Base-by-base conservation (phyloP, 176 grass and related monocot species). In the Chrysopogon serrulatus region DNA sequence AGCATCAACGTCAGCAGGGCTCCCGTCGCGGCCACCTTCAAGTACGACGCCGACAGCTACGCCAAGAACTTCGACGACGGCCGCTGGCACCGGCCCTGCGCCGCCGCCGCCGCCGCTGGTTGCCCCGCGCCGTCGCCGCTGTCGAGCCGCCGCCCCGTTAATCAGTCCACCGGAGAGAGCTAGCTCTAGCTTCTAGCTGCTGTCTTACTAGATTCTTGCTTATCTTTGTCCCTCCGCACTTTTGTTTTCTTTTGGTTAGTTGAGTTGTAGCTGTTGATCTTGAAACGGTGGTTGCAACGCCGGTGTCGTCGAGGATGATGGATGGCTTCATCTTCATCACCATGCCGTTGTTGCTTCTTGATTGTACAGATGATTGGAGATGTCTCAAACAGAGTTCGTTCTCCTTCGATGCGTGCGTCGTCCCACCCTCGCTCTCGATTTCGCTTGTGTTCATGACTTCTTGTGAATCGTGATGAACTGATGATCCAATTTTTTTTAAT, bases 51-150 rank as follows among this genome's bases (percentile, higher is more conserved):
- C 1, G 96, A 78, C 66, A 99, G 96, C 86, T 96, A 99, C 86
- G 89, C 96, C 74, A 99, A 99, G 83, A 99, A 99, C 82, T 99
- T 99, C 70, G 96, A 99, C 60, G 93, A 95, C 39, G 93, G 96
- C 10, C n/a, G 71, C 26, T 57, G 84, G 42, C 53, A 76, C 31
- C 79, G 2, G 42, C 42, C 70, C 68, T 44, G 79, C 65, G 68
- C 31, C 51, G 48, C 23, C 3, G 19, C 23, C 3, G 19, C 33
- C 39, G 48, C 41, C 51, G 48, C 41, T 57, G 74, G 30, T 19
- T 53, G 19, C 11, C 71, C 65, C 67, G 16, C 79, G n/a, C 66
- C 36, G 35, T 27, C 48, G 32, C 66, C 65, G 65, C 35, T 10
- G 65, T 13, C 66, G 51, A 60, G 6, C 79, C 17, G 66, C 3